phyloP scores from a whole-genome alignment of 805 yeast genomes.

The Ogataea trehalophila region DNA sequence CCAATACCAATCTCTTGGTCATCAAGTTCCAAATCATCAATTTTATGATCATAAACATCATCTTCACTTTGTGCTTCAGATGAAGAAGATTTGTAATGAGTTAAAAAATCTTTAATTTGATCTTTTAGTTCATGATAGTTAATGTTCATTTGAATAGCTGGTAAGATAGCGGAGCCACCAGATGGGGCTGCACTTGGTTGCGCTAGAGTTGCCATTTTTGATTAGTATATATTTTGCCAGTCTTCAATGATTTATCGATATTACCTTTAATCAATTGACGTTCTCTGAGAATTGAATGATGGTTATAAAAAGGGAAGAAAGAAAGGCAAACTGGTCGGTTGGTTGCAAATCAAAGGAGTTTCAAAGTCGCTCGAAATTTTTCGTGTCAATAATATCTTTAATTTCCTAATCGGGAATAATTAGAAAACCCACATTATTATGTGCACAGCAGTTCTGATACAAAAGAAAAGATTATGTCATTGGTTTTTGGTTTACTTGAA shows the following conservation, averaged over 20 bases:
- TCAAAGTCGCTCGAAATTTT: too few relatives aligned
- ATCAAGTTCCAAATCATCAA: conserved; percentile 25
- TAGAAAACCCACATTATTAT: background rate
- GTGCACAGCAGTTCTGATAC: too few relatives aligned
- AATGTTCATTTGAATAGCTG: conserved; percentile 26
- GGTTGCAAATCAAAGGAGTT: too few relatives aligned
- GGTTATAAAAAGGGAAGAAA: background rate
- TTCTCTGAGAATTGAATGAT: background rate
- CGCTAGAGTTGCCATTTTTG: conserved; percentile 22
- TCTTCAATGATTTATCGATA: too few relatives aligned
- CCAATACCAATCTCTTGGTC: conserved; percentile 34
- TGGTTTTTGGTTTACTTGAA: too few relatives aligned
- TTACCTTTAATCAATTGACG: too few relatives aligned
- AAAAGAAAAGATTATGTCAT: too few relatives aligned
- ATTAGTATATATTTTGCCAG: background rate
- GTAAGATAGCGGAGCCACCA: conserved; percentile 20
- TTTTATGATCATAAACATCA: conserved; percentile 32
- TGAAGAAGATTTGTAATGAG: conserved; percentile 52
- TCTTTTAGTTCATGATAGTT: conserved; percentile 65
- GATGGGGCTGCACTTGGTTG: conserved; percentile 10
- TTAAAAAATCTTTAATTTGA: conserved; percentile 58
- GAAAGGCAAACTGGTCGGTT: too few relatives aligned
- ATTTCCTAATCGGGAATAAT: conserved; percentile 1
- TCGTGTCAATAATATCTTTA: too few relatives aligned
- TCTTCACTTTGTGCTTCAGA: conserved; percentile 21